A percentile compares a stretch with the other conserved stretches of the same genome.
phyloP scores from a whole-genome alignment of 2,329 filamentous ascomycete species.

The Diplocarpon mali region DNA sequence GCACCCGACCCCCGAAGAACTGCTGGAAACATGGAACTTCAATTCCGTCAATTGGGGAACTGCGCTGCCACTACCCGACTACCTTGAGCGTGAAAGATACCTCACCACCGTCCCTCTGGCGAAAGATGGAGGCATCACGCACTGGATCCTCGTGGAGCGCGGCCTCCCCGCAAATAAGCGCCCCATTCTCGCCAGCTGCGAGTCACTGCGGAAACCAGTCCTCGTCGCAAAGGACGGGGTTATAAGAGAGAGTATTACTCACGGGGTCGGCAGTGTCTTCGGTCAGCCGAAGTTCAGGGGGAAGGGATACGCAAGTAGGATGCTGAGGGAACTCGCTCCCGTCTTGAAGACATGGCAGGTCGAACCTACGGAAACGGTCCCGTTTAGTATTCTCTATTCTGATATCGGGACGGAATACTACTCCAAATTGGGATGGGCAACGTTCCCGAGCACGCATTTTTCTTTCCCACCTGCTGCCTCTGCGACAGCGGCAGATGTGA shows the following conservation, averaged over 20 bases:
- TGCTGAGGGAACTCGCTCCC: constrained; percentile 56
- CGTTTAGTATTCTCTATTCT: constrained; percentile 75
- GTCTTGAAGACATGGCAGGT: constrained; percentile 41
- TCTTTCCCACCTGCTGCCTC: constrained; percentile 36
- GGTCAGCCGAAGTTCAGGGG: constrained; percentile 56
- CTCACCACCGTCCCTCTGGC: constrained; percentile 48
- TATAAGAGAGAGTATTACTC: constrained; percentile 46
- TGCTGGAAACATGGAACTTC: constrained; percentile 40
- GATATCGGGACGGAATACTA: constrained; percentile 83
- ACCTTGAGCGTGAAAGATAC: constrained; percentile 47
- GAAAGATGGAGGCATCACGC: constrained; percentile 41
- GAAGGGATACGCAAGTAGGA: constrained; percentile 65
- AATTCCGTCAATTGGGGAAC: constrained; percentile 49
- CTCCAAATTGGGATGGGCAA: constrained; percentile 61
- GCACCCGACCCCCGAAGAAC: constrained; percentile 46
- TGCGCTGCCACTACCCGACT: constrained; percentile 41
- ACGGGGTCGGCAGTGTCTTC: constrained; percentile 76
- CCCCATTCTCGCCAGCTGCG: constrained; percentile 51
- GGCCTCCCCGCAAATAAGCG: constrained; percentile 31
- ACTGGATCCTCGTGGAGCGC: constrained; percentile 52
- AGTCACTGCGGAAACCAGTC: constrained; percentile 50
- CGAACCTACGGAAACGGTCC: constrained; percentile 28
- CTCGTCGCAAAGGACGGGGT: constrained; percentile 33
- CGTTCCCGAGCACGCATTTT: constrained; percentile 63
- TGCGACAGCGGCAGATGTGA: constrained; percentile 16